A percentile compares a stretch with the other conserved stretches of the same genome.
Conservation (phyloP, 306 rosid species). For the Lablab purpureus region DNA sequence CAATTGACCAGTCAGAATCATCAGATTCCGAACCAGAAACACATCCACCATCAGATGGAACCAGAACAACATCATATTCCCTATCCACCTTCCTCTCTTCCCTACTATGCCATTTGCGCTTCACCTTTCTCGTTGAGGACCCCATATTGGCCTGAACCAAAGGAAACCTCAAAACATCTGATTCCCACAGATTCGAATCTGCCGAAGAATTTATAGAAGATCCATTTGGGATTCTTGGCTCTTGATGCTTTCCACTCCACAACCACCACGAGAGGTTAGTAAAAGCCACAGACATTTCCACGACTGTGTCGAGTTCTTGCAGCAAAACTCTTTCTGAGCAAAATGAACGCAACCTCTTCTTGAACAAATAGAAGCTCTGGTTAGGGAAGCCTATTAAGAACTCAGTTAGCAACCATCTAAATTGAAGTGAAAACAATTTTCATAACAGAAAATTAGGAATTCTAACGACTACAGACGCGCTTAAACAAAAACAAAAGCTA, state of each 20-base stretch:
- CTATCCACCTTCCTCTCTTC: slow-evolving; percentile 85
- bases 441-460: slow-evolving; percentile 9
- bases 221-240: slow-evolving; percentile 67
- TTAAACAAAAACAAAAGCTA: slow-evolving; percentile 28
- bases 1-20: slow-evolving; percentile 95
- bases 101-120: slow-evolving; percentile 87
- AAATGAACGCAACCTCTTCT: slow-evolving; percentile 4
- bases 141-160: slow-evolving; percentile 59
- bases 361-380: slow-evolving; percentile 10
- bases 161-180: slow-evolving; percentile 78
- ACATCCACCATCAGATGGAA: slow-evolving; percentile 93
- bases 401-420: slow-evolving; percentile 22
- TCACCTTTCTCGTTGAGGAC: slow-evolving; percentile 82
- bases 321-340: slow-evolving; percentile 11
- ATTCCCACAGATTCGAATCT: slow-evolving; percentile 68
- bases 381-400: slow-evolving; percentile 47
- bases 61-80: slow-evolving; percentile 88
- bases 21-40: slow-evolving; percentile 89
- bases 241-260: slow-evolving; percentile 86
- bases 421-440: slow-evolving; percentile 18
- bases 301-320: slow-evolving; percentile 24
- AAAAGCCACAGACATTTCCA: slow-evolving; percentile 80
- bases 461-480: not conserved
- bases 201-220: slow-evolving; percentile 62
- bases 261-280: slow-evolving; percentile 91